Percentiles rank a stretch among this genome's conserved stretches.
These are phyloP conservation scores for Ophiocordyceps camponoti-saundersi DNA, from an alignment of 2,329 filamentous ascomycete species.

Conservation along the genomic window DNA sequence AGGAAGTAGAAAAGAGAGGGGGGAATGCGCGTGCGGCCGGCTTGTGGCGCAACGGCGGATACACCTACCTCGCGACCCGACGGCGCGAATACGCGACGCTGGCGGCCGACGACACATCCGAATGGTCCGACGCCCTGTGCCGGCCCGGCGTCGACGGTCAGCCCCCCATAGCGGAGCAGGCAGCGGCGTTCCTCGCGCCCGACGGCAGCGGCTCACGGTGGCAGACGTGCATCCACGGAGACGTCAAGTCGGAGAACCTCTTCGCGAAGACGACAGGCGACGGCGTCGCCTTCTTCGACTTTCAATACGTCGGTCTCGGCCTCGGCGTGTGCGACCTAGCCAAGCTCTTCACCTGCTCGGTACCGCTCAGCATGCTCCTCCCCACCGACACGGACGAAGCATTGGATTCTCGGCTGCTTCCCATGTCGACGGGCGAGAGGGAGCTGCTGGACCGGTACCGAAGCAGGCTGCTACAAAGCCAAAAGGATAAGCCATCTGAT, in stretches of 20 bases:
- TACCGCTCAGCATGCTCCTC: slow-evolving; percentile 40
- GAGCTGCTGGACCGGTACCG: slow-evolving; percentile 33
- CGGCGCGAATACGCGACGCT: slow-evolving; percentile 36
- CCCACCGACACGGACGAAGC: slow-evolving; percentile 7
- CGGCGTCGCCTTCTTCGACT: slow-evolving; percentile 48
- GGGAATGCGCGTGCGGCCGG: slow-evolving; percentile 17
- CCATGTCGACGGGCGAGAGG: slow-evolving; percentile 33
- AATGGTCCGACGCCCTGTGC: slow-evolving; percentile 38
- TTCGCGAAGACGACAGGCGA: slow-evolving; percentile 34
- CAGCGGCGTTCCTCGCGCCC: slow-evolving; percentile 31
- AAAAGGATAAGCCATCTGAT: neutral
- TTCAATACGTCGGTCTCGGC: slow-evolving; percentile 50
- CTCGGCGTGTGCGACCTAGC: slow-evolving; percentile 49
- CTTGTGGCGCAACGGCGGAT: slow-evolving; percentile 50
- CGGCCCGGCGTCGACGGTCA: slow-evolving; percentile 5
- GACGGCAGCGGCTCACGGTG: slow-evolving; percentile 16
- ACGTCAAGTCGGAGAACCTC: slow-evolving; percentile 54
- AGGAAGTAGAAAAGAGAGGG: neutral
- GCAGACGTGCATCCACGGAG: slow-evolving; percentile 48
- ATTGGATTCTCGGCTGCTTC: slow-evolving; percentile 17
- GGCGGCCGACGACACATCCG: slow-evolving; percentile 24
- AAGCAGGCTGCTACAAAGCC: slow-evolving; percentile 12
- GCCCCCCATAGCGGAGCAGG: slow-evolving; percentile 31
- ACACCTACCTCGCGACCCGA: slow-evolving; percentile 51
- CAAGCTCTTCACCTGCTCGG: slow-evolving; percentile 50